Percentiles rank a stretch among this genome's conserved stretches.
These are phyloP conservation scores for Cicer pinnatifidum DNA, from an alignment of 306 rosid species.

Conservation along the genomic window DNA sequence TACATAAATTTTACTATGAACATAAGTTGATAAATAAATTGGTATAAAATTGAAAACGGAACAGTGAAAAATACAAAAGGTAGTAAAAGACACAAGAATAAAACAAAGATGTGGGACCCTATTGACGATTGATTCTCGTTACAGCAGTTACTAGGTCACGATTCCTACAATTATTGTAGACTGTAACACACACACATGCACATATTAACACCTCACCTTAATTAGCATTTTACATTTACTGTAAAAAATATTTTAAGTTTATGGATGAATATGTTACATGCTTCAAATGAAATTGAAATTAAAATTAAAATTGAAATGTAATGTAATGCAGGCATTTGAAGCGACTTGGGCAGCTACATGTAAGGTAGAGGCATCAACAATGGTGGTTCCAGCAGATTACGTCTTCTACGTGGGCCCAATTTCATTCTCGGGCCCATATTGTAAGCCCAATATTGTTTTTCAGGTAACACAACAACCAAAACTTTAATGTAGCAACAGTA, in stretches of 20 bases:
- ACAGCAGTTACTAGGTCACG: constrained; percentile 54
- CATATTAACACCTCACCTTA: constrained; percentile 40
- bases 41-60: not conserved
- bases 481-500: not conserved
- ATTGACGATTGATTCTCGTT: constrained; percentile 58
- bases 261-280: not conserved
- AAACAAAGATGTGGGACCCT: constrained; percentile 50
- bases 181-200: constrained; percentile 5
- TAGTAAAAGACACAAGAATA: constrained; percentile 43
- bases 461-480: constrained; percentile 61
- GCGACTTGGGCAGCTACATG: constrained; percentile 89
- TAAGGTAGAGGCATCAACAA: constrained; percentile 75
- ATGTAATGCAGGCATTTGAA: constrained; percentile 86
- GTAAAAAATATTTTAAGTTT: too few species aligned
- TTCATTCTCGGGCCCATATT: constrained; percentile 93
- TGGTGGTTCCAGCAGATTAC: constrained; percentile 64
- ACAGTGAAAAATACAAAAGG: constrained; percentile 8
- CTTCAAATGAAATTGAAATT: constrained; percentile 8
- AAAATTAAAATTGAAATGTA: constrained; percentile 30
- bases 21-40: not conserved
- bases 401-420: constrained; percentile 82
- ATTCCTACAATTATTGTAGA: constrained; percentile 51
- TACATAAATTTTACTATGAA: constrained; percentile 16
- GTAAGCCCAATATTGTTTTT: constrained; percentile 75
- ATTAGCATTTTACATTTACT: not conserved